Base-by-base conservation (phyloP, 1,284 basidiomycete genomes). In the Ceratobasidium sp. region DNA sequence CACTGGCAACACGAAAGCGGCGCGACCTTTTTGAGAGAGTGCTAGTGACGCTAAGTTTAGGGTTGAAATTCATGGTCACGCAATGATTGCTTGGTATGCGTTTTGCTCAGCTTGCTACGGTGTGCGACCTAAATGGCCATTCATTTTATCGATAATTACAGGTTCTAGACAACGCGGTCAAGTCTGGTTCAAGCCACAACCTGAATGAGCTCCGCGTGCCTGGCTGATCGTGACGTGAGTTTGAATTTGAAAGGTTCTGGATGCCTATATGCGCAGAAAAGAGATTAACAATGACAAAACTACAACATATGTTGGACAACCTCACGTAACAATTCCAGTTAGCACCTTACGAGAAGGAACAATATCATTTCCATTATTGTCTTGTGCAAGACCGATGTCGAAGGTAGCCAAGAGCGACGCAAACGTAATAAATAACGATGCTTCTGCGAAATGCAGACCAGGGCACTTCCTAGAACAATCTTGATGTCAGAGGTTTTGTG, bases 371-470 rank as follows among this genome's bases (percentile, higher is more conserved):
- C 45, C 45, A 27, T 6, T 19, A 1, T 33, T 27, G 27, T 53
- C 69, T 41, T 73, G 48, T n/a, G 15, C 31, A 19, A 48, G 36
- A 33, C 24, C 9, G 15, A 62, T 33, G 9, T 36, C 36, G 29
- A 59, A 62, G 15, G 48, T 45, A 1, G 69, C 54, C 19, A 73
- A 33, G 7, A 73, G 27, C 5, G 69, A 73, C 9, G 59, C 59
- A 5, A 73, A 36, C 19, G 41, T 45, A 14, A 73, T 53, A 36
- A 73, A 73, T 15, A 73, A 50, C n/a, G 69, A 73, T 17, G 69
- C 27, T 24, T 73, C 57, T 1, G 45, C 44, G 7, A 62, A 62
- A 31, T 73, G 59, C 7, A 73, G 33, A 33, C 69, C 69, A 4
- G 69, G 69, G 48, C 69, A 73, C 22, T 36, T 14, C 15, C 73